These are phyloP conservation scores for Cladosporium sp. DNA, from an alignment of 2,329 filamentous ascomycete species.

Conservation along the genomic window DNA sequence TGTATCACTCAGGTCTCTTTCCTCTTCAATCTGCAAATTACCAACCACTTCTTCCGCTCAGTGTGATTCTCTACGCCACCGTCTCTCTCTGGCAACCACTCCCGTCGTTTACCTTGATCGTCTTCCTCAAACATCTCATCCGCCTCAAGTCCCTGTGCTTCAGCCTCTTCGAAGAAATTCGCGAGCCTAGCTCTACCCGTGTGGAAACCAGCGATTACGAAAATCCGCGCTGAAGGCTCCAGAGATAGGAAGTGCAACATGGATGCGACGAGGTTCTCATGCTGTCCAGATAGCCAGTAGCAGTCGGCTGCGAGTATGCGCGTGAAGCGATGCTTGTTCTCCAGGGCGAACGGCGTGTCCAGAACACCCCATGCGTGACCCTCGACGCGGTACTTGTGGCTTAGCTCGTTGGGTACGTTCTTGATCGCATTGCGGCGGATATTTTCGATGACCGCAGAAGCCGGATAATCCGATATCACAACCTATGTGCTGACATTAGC, in stretches of 20 bases:
- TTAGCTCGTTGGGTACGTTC: conserved; percentile 42
- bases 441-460: conserved; percentile 54
- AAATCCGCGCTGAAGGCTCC: conserved; percentile 47
- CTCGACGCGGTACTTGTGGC: conserved; percentile 41
- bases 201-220: conserved; percentile 68
- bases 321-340: conserved; percentile 46
- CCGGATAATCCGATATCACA: conserved; percentile 64
- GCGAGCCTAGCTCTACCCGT: conserved; percentile 62
- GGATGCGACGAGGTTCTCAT: conserved; percentile 59
- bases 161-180: conserved; percentile 59
- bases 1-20: neutral
- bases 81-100: conserved; percentile 53
- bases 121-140: conserved; percentile 67
- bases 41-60: conserved; percentile 66
- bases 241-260: conserved; percentile 57
- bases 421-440: conserved; percentile 53
- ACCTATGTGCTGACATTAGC: neutral
- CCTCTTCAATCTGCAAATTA: conserved; percentile 38
- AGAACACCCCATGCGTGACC: conserved; percentile 64
- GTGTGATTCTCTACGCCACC: conserved; percentile 58
- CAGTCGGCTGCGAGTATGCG: conserved; percentile 67
- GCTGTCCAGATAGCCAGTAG: conserved; percentile 70
- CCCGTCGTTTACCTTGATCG: conserved; percentile 57
- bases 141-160: conserved; percentile 51
- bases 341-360: conserved; percentile 35